Base-by-base conservation (phyloP, 2,329 filamentous ascomycete species). In the Diplodia sapinea region DNA sequence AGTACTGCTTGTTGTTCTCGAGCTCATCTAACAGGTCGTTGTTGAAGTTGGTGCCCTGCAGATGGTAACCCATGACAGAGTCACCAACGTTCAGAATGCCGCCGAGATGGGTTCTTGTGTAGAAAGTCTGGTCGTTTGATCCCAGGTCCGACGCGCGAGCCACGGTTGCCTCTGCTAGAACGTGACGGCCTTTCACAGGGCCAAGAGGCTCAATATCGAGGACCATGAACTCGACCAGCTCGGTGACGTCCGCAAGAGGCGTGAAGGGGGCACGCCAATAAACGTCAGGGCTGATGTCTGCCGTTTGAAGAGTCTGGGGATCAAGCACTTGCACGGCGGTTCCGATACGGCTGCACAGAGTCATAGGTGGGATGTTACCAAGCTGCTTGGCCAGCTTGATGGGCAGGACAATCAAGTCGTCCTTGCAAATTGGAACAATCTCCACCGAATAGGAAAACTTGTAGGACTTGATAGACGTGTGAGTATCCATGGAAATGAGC, bases 371-470 rank as follows among this genome's bases (percentile, higher is more conserved):
- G 73, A 98, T 96, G 79, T 97, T 97, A 70, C 95, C 94, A 63
- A 91, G 84, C 67, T 90, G 88, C 78, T 93, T 95, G 15, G 95
- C 95, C 68, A 98, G 83, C 72, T 93, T 93, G 70, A 97, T 89
- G 0, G 95, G 95, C 43, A 99, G 83, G 1, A 92, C 94, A n/a
- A 99, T 92, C 33, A 99, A 84, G 76, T 99, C 95, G 74, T 99
- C 95, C 80, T 97, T 97, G 84, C 95, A 98, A 61, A 99, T 93
- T 1, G 95, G 95, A 31, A 98, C 90, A 59, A 99, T 80, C 77
- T 97, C 92, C 65, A 91, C 88, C 0, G 93, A 96, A 80, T 89
- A 98, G 55, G 91, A 90, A 81, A 97, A 97, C 79, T 99, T 99
- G 86, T 94, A 98, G 40, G 90, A 93, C 80, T 92, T 95, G 69